Evolutionary conservation across 345 rosid species (phyloP).

Genomic region (Hibiscus syriacus): DNA sequence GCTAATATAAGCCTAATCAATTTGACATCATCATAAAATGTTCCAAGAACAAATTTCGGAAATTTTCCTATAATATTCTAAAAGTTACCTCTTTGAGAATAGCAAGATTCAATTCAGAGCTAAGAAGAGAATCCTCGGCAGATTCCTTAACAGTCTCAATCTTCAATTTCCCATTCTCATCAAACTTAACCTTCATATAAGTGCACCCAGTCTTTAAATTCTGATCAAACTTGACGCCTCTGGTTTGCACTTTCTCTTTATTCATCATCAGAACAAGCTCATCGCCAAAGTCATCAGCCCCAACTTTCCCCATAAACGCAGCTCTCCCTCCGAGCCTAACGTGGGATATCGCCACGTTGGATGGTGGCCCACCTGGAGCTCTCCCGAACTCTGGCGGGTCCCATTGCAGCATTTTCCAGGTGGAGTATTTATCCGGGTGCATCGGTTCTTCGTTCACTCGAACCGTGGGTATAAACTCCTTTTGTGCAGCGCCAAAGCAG

Average conservation of each 20-base stretch:
- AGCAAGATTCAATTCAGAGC: slow-evolving; percentile 61
- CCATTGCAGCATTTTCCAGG: slow-evolving; percentile 96
- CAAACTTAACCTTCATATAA: slow-evolving; percentile 56
- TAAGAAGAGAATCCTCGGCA: slow-evolving; percentile 68
- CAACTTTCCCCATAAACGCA: slow-evolving; percentile 90
- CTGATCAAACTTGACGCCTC: slow-evolving; percentile 64
- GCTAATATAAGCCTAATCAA: neutral
- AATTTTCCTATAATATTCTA: neutral
- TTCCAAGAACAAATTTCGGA: neutral
- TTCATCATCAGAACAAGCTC: slow-evolving; percentile 79
- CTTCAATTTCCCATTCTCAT: slow-evolving; percentile 61
- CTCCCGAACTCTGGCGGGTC: slow-evolving; percentile 84
- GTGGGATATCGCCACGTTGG: slow-evolving; percentile 80
- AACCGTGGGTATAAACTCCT: slow-evolving; percentile 80
- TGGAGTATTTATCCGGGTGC: slow-evolving; percentile 83
- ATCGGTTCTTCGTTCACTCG: slow-evolving; percentile 65
- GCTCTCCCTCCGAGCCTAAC: slow-evolving; percentile 87
- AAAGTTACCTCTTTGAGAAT: slow-evolving; percentile 76
- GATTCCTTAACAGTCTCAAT: slow-evolving; percentile 61
- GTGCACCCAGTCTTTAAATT: slow-evolving; percentile 53
- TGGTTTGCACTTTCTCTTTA: slow-evolving; percentile 78
- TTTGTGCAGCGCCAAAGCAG: slow-evolving; percentile 81
- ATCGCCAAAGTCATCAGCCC: slow-evolving; percentile 59
- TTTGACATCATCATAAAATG: neutral
- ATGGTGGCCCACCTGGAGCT: slow-evolving; percentile 82